phyloP scores from a whole-genome alignment of 257 asterid genomes.

The Rauvolfia tetraphylla region DNA sequence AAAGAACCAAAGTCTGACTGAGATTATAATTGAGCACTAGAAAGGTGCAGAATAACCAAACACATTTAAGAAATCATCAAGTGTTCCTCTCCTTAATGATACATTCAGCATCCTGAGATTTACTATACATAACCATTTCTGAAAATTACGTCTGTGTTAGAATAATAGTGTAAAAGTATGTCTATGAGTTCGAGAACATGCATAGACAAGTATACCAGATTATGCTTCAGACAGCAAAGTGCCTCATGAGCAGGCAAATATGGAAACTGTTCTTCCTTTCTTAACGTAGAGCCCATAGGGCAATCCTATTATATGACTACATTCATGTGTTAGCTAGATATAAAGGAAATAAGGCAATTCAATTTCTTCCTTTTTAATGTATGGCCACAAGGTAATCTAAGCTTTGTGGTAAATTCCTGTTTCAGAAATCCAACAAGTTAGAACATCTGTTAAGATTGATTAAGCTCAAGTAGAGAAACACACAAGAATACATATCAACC shows the following conservation, averaged over 20 bases:
- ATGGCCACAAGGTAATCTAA: neutral
- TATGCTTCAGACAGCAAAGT: neutral
- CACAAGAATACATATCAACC: neutral
- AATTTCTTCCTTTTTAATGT: neutral
- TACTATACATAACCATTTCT: neutral
- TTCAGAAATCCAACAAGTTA: neutral
- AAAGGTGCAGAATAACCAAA: neutral
- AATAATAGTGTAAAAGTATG: neutral
- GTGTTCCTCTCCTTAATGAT: neutral
- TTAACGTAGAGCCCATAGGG: neutral
- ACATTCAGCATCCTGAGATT: neutral
- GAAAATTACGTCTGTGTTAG: neutral
- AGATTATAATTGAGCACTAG: neutral
- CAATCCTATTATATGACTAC: neutral
- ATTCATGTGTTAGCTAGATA: neutral
- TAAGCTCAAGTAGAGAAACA: neutral
- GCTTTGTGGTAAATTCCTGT: neutral
- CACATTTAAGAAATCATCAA: neutral
- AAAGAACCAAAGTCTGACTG: neutral
- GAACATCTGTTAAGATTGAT: neutral
- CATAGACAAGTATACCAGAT: neutral
- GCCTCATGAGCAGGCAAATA: neutral
- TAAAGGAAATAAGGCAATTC: neutral
- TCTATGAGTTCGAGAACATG: neutral
- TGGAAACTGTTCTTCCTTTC: neutral